Conservation (phyloP, 495 filamentous ascomycete genomes). For the Penicillium simplicissimum region DNA sequence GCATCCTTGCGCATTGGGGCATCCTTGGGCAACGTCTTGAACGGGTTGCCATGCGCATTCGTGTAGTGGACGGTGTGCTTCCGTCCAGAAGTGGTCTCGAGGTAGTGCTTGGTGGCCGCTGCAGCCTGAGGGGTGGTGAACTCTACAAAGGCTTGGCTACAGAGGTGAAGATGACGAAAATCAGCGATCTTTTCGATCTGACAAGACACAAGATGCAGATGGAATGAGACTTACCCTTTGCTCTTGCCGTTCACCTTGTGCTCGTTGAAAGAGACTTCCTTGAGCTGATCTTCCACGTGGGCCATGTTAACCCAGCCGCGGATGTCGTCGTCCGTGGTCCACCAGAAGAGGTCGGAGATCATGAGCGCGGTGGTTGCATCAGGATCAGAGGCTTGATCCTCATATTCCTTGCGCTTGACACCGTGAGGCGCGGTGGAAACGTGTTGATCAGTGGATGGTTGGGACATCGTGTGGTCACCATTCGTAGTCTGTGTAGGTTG, state of each 20-base stretch:
- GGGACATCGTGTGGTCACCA: constrained; percentile 17
- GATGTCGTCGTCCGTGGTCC: constrained; percentile 93
- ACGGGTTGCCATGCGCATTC: constrained; percentile 77
- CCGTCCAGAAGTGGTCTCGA: constrained; percentile 69
- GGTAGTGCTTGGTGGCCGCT: constrained; percentile 77
- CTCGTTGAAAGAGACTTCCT: constrained; percentile 93
- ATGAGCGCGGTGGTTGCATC: constrained; percentile 80
- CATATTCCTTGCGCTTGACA: constrained; percentile 72
- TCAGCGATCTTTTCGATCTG: not conserved
- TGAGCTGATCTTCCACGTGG: constrained; percentile 76
- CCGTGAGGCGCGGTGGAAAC: constrained; percentile 56
- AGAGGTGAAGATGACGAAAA: not conserved
- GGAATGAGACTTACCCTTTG: constrained; percentile 71
- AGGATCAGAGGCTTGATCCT: constrained; percentile 77
- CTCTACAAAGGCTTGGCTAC: constrained; percentile 87
- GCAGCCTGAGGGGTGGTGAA: constrained; percentile 83
- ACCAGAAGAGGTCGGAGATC: constrained; percentile 91
- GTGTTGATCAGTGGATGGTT: constrained; percentile 20
- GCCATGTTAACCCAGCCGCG: constrained; percentile 82
- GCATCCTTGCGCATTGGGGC: constrained; percentile 69
- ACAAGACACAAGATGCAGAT: not conserved
- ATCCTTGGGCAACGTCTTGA: constrained; percentile 90
- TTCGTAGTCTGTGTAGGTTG: constrained; percentile 18
- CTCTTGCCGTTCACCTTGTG: constrained; percentile 99
- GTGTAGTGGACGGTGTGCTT: constrained; percentile 75